phyloP scores from a whole-genome alignment of 257 asterid genomes.

The Nicotiana undulata region DNA sequence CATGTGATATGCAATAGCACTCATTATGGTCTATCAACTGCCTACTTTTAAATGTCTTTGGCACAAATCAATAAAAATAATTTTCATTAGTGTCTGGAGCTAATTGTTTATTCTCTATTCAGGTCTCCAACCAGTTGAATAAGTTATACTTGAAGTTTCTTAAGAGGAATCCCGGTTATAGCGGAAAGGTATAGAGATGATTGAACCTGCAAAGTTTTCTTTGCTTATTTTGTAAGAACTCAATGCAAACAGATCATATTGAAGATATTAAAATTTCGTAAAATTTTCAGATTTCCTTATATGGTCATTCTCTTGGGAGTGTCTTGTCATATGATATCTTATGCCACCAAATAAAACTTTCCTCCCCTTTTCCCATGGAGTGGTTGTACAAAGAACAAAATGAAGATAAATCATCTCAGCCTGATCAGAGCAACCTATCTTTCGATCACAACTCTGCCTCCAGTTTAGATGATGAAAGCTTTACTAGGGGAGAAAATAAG shows the following conservation, averaged over 20 bases:
- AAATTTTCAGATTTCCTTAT: constrained; percentile 64
- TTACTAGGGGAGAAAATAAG: constrained; percentile 25
- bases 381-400: constrained; percentile 60
- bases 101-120: constrained; percentile 21
- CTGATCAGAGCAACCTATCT: constrained; percentile 17
- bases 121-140: constrained; percentile 90
- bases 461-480: constrained; percentile 24
- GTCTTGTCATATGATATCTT: constrained; percentile 92
- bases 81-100: constrained; percentile 11
- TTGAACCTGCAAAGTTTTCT: constrained; percentile 10
- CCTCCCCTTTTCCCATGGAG: constrained; percentile 83
- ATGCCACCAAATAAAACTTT: constrained; percentile 77
- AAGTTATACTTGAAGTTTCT: constrained; percentile 78
- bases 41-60: background rate
- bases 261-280: background rate
- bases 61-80: background rate
- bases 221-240: constrained; percentile 2
- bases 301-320: constrained; percentile 97
- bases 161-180: constrained; percentile 93
- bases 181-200: constrained; percentile 68
- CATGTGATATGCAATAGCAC: background rate
- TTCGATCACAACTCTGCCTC: constrained; percentile 25
- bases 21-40: background rate
- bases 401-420: constrained; percentile 17
- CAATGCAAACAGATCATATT: background rate